Base-by-base conservation (phyloP, 108 stramenopile species). In the Conticribra guillardii region DNA sequence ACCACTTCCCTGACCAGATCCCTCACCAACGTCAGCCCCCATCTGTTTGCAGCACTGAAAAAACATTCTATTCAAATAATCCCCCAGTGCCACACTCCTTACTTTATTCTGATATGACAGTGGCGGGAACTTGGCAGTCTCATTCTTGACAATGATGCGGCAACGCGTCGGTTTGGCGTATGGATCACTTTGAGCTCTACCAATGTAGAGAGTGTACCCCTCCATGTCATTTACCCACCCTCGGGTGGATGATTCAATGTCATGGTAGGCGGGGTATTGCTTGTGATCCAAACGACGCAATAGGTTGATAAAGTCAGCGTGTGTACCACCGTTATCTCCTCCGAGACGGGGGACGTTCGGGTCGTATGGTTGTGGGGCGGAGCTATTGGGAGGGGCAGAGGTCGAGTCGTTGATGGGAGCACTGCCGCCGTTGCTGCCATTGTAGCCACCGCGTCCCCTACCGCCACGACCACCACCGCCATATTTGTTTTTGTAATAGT, bases 91-190 rank as follows among this genome's bases (percentile, higher is more conserved):
- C 56, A 91, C 69, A 63, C 81, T 63, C 50, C 88, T 64, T 4
- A 89, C 71, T 54, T 81, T 78, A 54, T 90, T 97, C 54, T 84
- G 79, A 59, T 85, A 88, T 4, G 84, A 54, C 28, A 79, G 65
- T 24, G 82, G 63, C n/a, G 96, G 93, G 62, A 97, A 89, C 37
- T 79, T 82, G 28, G 96, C 92, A 18, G 77, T 74, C 7, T 49
- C 45, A 15, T 75, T 73, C 34, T 79, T 69, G 11, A 98, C 66
- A 8, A 87, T 71, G 22, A 97, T 72, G 29, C 92, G 94, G 53
- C 92, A 91, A 22, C 92, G 82, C 2, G 97, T 95, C 21, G 98
- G 96, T 31, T 92, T 77, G 28, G 98, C 98, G 72, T 86, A 98
- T n/a, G 98, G 93, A 85, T 98, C 97, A 3, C 83, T 71, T 71